These are phyloP conservation scores for Wickerhamiella nectarea DNA, from an alignment of 805 yeast species.

Conservation along the genomic window DNA sequence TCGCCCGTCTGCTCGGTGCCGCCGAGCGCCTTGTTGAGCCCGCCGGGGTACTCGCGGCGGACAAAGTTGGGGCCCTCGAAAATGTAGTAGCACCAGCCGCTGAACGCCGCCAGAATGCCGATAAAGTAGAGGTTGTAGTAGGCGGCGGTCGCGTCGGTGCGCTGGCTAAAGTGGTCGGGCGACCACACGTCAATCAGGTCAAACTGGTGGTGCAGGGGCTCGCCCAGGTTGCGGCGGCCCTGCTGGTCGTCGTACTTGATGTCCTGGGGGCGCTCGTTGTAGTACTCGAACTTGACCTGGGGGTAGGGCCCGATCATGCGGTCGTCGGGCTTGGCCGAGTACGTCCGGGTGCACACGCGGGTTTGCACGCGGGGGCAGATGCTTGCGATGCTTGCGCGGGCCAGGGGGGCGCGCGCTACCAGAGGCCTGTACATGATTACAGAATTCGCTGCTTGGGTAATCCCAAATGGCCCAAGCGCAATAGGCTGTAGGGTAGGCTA, in stretches of 20 bases:
- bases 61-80: slow-evolving; percentile 52
- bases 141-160: slow-evolving; percentile 47
- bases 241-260: slow-evolving; percentile 66
- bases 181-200: slow-evolving; percentile 77
- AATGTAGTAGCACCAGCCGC: slow-evolving; percentile 27
- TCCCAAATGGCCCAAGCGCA: no score
- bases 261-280: slow-evolving; percentile 59
- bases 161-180: slow-evolving; percentile 56
- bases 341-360: no score
- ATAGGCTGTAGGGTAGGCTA: no score
- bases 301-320: slow-evolving; percentile 34
- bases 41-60: slow-evolving; percentile 62
- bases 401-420: neutral
- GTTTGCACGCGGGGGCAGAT: no score
- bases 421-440: neutral
- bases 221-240: slow-evolving; percentile 62
- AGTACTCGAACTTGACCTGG: slow-evolving; percentile 41
- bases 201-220: slow-evolving; percentile 56
- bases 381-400: neutral
- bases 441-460: neutral
- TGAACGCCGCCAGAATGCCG: slow-evolving; percentile 25
- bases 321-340: slow-evolving; percentile 14
- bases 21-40: slow-evolving; percentile 59
- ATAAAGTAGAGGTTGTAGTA: slow-evolving; percentile 45
- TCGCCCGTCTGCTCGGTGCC: slow-evolving; percentile 30